A percentile compares a stretch with the other conserved stretches of the same genome.
Evolutionary conservation across 805 yeast genomes (phyloP).

Genomic region (Sugiyamaella marilandica): DNA sequence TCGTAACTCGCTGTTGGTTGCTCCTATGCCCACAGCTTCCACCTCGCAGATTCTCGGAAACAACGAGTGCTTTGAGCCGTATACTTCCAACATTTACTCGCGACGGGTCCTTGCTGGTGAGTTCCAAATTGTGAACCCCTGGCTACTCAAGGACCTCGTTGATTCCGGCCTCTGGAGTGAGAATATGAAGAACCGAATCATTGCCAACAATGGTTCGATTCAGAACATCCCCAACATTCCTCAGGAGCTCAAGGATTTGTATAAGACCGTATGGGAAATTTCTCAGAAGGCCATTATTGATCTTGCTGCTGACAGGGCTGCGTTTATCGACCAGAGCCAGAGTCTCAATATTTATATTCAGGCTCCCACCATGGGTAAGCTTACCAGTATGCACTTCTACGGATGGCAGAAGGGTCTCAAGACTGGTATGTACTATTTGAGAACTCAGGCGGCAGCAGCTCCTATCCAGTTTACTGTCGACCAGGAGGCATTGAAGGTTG

Average conservation of each 20-base stretch:
- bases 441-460: constrained; percentile 96
- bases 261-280: constrained; percentile 95
- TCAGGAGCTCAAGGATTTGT: constrained; percentile 63
- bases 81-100: constrained; percentile 86
- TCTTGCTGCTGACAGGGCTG: constrained; percentile 76
- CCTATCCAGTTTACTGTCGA: constrained; percentile 90
- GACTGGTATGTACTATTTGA: constrained; percentile 97
- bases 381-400: constrained; percentile 97
- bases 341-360: constrained; percentile 83
- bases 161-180: constrained; percentile 81
- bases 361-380: constrained; percentile 92
- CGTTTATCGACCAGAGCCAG: constrained; percentile 83
- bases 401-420: constrained; percentile 98
- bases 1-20: constrained; percentile 75
- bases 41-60: constrained; percentile 93
- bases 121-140: constrained; percentile 86
- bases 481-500: constrained; percentile 38
- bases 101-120: constrained; percentile 93
- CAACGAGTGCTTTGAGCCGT: constrained; percentile 95
- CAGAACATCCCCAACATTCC: constrained; percentile 75
- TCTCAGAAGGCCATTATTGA: constrained; percentile 81
- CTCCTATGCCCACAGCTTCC: constrained; percentile 96
- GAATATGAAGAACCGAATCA: constrained; percentile 69
- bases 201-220: constrained; percentile 78
- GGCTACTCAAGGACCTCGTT: constrained; percentile 74